Evolutionary conservation across 768 basidiomycete species (phyloP), one percentile per base, ranked within the genome.

Genomic region (Rhodosporidiobolus odoratus): DNA sequence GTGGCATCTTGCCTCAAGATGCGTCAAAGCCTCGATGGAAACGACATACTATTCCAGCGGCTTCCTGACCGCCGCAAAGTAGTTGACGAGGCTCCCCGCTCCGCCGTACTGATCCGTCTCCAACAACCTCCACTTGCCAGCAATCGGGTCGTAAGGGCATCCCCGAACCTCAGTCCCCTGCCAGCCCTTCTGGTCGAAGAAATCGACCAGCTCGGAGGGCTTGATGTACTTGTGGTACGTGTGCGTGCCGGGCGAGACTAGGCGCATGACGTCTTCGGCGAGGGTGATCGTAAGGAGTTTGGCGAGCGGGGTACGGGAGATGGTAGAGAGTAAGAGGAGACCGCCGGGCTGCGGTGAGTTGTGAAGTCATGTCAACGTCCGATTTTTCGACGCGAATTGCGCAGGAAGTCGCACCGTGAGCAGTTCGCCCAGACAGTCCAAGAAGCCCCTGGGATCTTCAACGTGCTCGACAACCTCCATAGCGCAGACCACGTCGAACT

Each of bases 401-500:
- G n/a, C n/a, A n/a, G 35, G 4, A 19, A 2, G 43, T n/a, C 85
- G 50, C 72, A 92, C 94, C 82, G 96, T 98, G 74, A 95, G 86
- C 38, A 98, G 84, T 67, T 88, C 84, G 0, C 89, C 89, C 74
- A 92, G 89, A 47, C 88, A 86, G 37, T 85, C 82, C 58, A 99
- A 83, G 79, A 99, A 99, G 12, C 84, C 83, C 10, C 86, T 83
- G 2, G 96, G 94, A 76, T 95, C 88, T 78, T 96, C 90, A 60
- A 99, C 96, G 77, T 99, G 96, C 81, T 99, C 96, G 38, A 99
- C 78, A 13, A 99, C 95, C 79, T 99, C 96, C 91, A 98, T 91
- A 16, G 93, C 90, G 78, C 92, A 96, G 21, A 99, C 93, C 27
- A 93, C 85, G 78, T 98, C 95, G 78, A 88, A 98, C 61, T 85